Base-by-base conservation (phyloP, 2,329 filamentous ascomycete species). In the Chaetomium sp. region DNA sequence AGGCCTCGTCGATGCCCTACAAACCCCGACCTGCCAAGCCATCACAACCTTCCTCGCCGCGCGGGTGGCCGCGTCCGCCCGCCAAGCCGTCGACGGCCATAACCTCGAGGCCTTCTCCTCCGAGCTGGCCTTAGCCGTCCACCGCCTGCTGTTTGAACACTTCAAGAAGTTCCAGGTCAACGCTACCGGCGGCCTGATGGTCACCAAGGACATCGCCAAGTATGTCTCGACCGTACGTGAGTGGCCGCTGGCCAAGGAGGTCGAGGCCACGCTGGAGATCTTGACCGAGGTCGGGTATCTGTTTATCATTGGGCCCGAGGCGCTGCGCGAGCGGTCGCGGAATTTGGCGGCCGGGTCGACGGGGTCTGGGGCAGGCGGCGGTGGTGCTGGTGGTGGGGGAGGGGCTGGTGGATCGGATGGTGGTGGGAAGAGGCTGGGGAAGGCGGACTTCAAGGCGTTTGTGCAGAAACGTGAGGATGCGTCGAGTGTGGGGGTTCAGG, bases 81-180 rank as follows among this genome's bases (percentile, higher is more conserved):
- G 80, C 11, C 79, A 82, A 59, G 85, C 91, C 3, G 79, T 99
- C 12, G 88, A 91, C 65, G 89, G 90, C 3, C 82, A 86, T 43
- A 97, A 97, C 64, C 80, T 95, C 1, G 85, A 89, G 53, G 80
- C 86, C 49, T 89, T 97, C 68, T 84, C 87, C 53, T 86, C 86
- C 57, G 92, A 97, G 72, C 81, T 97, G 27, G 91, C 89, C 1
- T 75, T 91, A 11, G 86, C 87, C 8, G 78, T 96, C 38, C 85
- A 91, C 62, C 75, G 80, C 49, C 80, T 95, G 8, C 80, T 99
- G 4, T 85, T 99, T 60, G 89, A 94, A 59, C 94, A 99, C 72
- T 89, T 97, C 73, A 94, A 95, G 67, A 91, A 89, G 66, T 99
- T 95, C 74, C 84, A 87, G 58, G 90, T 99, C 62, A 96, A 91